Evolutionary conservation across 768 basidiomycete genomes (phyloP).

Genomic region (Russula lepida): DNA sequence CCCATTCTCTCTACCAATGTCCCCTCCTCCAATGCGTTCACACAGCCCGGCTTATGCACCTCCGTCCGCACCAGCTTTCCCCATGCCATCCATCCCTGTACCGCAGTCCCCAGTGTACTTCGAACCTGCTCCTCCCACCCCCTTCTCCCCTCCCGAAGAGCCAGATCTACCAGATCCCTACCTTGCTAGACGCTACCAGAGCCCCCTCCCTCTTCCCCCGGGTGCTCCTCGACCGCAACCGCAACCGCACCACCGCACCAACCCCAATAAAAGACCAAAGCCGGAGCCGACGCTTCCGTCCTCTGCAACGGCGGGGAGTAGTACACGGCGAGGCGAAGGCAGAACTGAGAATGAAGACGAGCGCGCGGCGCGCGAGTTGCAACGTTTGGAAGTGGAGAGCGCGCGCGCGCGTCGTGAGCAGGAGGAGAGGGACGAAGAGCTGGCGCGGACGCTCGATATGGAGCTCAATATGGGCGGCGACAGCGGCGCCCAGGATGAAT

Average conservation of each 20-base stretch:
- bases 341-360: slow-evolving; percentile 10
- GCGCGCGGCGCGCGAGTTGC: slow-evolving; percentile 10
- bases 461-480: slow-evolving; percentile 14
- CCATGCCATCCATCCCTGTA: background rate
- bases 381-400: slow-evolving; percentile 14
- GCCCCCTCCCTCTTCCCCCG: slow-evolving; percentile 45
- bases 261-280: background rate
- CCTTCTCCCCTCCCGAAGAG: slow-evolving; percentile 20
- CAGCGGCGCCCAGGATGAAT: background rate
- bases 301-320: background rate
- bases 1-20: background rate
- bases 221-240: background rate
- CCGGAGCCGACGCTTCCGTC: background rate
- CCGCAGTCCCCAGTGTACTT: slow-evolving; percentile 16
- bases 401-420: slow-evolving; percentile 14
- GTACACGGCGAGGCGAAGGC: background rate
- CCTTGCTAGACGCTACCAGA: slow-evolving; percentile 40
- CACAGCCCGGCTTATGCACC: background rate
- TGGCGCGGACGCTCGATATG: slow-evolving; percentile 19
- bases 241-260: too few relatives aligned
- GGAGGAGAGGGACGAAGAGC: slow-evolving; percentile 19
- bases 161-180: slow-evolving; percentile 39
- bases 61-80: background rate
- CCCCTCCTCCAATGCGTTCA: background rate
- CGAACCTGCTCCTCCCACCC: slow-evolving; percentile 22